Evolutionary conservation across 1,139 yeast genomes (phyloP).

Genomic region (Lizanozyma gosingica): DNA sequence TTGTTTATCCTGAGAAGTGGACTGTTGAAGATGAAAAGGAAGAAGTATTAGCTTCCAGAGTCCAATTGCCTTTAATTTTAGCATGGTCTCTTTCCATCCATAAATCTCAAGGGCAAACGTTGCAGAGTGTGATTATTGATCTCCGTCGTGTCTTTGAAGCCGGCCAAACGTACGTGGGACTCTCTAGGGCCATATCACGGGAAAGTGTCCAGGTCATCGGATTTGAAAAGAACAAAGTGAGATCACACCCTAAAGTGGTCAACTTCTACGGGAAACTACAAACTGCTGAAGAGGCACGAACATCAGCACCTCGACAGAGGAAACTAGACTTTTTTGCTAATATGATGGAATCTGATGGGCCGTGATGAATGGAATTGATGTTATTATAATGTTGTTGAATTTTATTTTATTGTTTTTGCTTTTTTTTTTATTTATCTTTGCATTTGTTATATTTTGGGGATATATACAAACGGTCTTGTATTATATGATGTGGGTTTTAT

Average conservation of each 20-base stretch:
- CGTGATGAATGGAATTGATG: no score
- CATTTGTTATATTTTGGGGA: background rate
- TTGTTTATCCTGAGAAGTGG: conserved; percentile 39
- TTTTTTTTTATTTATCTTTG: conserved; percentile 1
- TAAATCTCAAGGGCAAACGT: conserved; percentile 93
- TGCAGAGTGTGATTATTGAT: conserved; percentile 76
- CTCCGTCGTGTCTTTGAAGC: conserved; percentile 70
- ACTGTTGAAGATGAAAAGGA: conserved; percentile 29
- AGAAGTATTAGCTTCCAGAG: conserved; percentile 22
- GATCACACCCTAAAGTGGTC: conserved; percentile 54
- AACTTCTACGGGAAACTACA: conserved; percentile 42
- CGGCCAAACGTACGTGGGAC: conserved; percentile 93
- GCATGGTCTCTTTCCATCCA: conserved; percentile 97
- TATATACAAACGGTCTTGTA: no score
- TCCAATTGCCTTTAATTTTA: conserved; percentile 72
- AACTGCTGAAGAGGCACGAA: conserved; percentile 13
- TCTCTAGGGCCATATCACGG: conserved; percentile 76
- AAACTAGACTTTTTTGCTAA: background rate
- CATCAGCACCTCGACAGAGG: background rate
- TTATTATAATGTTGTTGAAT: no score
- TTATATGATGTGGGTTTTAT: background rate
- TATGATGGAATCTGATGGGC: no score
- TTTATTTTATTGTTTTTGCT: conserved; percentile 1
- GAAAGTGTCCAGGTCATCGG: conserved; percentile 72
- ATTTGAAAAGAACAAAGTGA: conserved; percentile 49